Conservation (phyloP, 2,329 filamentous ascomycete species). For the Sarocladiaceae sp. region DNA sequence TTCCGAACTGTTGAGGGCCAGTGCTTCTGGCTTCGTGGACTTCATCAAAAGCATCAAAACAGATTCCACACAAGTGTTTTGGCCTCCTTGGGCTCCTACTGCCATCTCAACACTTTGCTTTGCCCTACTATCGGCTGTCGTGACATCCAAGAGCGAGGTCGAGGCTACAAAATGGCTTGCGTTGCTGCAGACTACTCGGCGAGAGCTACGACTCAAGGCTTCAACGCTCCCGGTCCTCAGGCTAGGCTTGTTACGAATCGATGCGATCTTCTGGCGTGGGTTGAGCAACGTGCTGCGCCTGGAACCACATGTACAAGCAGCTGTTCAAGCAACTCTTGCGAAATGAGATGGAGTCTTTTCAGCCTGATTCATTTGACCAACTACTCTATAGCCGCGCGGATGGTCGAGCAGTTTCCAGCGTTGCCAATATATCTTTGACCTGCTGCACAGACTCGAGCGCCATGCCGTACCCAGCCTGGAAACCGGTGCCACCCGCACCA, state of each 20-base stretch:
- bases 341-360: not conserved
- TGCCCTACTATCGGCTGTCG: constrained; percentile 12
- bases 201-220: constrained; percentile 14
- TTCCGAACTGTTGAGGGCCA: not conserved
- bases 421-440: constrained; percentile 21
- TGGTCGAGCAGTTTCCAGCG: not conserved
- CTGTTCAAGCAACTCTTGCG: not conserved
- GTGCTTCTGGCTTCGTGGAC: not conserved
- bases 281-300: constrained; percentile 15
- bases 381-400: not conserved
- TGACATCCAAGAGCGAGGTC: constrained; percentile 7
- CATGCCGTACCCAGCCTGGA: constrained; percentile 37
- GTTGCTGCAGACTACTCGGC: constrained; percentile 13
- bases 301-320: constrained; percentile 13
- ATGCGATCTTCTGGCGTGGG: constrained; percentile 18
- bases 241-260: constrained; percentile 15
- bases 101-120: constrained; percentile 15
- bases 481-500: constrained; percentile 38
- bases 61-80: constrained; percentile 13
- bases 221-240: constrained; percentile 15
- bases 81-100: constrained; percentile 15
- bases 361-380: not conserved
- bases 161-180: constrained; percentile 14
- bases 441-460: constrained; percentile 27
- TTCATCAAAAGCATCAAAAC: constrained; percentile 11